Evolutionary conservation across 2,329 filamentous ascomycete species (phyloP).

Genomic region (Purpureocillium lavendulum): DNA sequence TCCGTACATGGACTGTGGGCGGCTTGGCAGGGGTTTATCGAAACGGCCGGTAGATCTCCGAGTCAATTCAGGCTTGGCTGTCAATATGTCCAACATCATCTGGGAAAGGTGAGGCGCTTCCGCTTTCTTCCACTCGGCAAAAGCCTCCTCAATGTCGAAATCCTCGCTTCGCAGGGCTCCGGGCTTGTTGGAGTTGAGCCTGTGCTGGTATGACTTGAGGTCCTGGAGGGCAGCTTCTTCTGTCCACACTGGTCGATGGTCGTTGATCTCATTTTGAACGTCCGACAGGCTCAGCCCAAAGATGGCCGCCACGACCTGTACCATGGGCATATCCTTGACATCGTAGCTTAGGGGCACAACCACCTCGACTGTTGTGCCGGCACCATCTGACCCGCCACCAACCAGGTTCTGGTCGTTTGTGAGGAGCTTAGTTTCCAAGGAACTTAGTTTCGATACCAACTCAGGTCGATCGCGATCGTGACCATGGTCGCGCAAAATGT

Average conservation of each 20-base stretch:
- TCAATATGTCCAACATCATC: constrained; percentile 87
- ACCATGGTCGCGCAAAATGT: constrained; percentile 73
- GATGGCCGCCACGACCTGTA: constrained; percentile 76
- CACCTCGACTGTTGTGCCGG: constrained; percentile 61
- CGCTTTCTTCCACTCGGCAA: constrained; percentile 83
- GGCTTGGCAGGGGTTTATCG: constrained; percentile 48
- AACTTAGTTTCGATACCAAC: constrained; percentile 67
- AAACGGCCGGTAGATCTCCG: constrained; percentile 58
- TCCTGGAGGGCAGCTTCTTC: constrained; percentile 86
- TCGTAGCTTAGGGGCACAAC: constrained; percentile 79
- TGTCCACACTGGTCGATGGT: constrained; percentile 74
- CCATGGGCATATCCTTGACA: constrained; percentile 94
- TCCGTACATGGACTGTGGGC: constrained; percentile 33
- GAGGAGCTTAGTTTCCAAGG: constrained; percentile 86
- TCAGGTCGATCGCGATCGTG: constrained; percentile 81
- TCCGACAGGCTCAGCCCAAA: constrained; percentile 74
- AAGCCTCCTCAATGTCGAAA: constrained; percentile 84
- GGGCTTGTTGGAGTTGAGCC: constrained; percentile 70
- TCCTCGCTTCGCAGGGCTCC: constrained; percentile 75
- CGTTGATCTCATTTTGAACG: constrained; percentile 80
- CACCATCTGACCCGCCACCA: constrained; percentile 21
- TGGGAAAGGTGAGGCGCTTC: constrained; percentile 81
- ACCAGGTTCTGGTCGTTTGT: constrained; percentile 84
- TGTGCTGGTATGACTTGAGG: constrained; percentile 86
- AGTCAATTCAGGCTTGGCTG: constrained; percentile 75